A percentile compares a stretch with the other conserved stretches of the same genome.
These are phyloP conservation scores for Geosmithia flava DNA, from an alignment of 2,329 filamentous ascomycete species.

Conservation along the genomic window DNA sequence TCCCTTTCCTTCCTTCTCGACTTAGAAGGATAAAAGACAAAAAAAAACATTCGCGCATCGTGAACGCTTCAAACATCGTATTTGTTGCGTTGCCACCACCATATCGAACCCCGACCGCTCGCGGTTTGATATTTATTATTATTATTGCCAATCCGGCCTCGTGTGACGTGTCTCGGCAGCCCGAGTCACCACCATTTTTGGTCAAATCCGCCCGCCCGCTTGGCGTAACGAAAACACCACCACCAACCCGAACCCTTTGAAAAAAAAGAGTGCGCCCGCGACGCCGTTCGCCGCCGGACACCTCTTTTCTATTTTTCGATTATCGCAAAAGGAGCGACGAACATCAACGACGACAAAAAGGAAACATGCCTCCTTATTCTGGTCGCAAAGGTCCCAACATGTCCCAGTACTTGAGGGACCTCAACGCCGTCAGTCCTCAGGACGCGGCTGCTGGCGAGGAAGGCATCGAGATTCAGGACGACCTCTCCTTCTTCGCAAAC, in stretches of 20 bases:
- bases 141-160: no score
- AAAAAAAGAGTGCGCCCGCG: not conserved
- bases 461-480: conserved; percentile 53
- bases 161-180: no score
- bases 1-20: no score
- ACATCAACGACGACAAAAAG: not conserved
- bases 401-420: conserved; percentile 75
- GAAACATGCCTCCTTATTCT: conserved; percentile 36
- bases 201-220: no score
- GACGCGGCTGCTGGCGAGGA: conserved; percentile 35
- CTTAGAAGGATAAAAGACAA: no score
- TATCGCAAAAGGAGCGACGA: not conserved
- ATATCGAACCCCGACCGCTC: no score
- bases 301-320: not conserved
- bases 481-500: conserved; percentile 71
- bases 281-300: not conserved
- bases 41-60: no score
- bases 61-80: no score
- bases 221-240: not conserved
- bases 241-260: not conserved
- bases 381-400: conserved; percentile 75
- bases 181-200: no score
- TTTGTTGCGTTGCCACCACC: no score
- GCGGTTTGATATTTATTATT: no score
- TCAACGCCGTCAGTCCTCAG: conserved; percentile 63